These are phyloP conservation scores for Singerocomus inundabilis DNA, from an alignment of 1,284 basidiomycete species.

Conservation along the genomic window DNA sequence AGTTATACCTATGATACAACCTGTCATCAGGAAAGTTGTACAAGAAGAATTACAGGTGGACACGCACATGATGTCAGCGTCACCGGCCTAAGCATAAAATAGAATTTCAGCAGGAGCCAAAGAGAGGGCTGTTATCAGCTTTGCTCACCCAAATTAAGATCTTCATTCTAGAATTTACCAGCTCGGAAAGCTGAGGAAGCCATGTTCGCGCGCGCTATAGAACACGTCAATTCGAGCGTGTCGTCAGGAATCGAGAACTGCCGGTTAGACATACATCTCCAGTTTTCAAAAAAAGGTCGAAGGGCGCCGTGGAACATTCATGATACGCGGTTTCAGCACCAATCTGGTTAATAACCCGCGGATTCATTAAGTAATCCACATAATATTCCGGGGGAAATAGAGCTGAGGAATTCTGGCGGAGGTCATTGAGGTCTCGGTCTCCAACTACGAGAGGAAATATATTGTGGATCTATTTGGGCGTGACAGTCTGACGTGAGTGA, in stretches of 20 bases:
- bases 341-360: conserved; percentile 41
- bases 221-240: conserved; percentile 12
- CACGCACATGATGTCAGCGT: conserved; percentile 60
- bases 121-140: background rate
- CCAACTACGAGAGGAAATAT: conserved; percentile 51
- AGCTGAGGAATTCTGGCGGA: conserved; percentile 53
- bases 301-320: conserved; percentile 46
- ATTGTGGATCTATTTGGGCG: conserved; percentile 40
- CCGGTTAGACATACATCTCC: conserved; percentile 32
- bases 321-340: conserved; percentile 50
- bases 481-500: background rate
- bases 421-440: conserved; percentile 51
- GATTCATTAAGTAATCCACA: conserved; percentile 41
- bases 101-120: background rate
- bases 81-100: conserved; percentile 48
- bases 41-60: background rate
- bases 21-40: background rate
- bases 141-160: conserved; percentile 57
- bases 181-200: conserved; percentile 49
- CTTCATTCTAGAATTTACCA: conserved; percentile 55
- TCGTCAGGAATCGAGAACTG: conserved; percentile 1
- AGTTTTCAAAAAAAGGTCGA: conserved; percentile 39
- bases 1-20: conserved; percentile 50
- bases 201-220: conserved; percentile 52
- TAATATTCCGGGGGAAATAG: conserved; percentile 60